Evolutionary conservation across 148 eudicot genomes (phyloP), one percentile per base, ranked within the genome.

Genomic region (Rhododendron simsii): DNA sequence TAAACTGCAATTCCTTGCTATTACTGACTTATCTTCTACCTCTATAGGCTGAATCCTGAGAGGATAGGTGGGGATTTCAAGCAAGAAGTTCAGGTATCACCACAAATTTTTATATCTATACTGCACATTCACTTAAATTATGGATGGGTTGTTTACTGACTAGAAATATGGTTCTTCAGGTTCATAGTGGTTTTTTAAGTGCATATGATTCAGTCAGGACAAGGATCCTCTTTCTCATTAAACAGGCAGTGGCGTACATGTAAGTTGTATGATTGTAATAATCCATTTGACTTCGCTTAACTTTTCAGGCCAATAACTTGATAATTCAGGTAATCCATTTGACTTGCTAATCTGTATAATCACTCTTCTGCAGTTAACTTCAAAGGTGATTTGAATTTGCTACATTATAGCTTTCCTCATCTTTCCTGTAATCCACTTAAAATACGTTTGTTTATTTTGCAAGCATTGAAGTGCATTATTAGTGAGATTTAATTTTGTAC

Each of bases 161-260:
- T 39, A 59, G 83, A 80, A 79, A 33, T 81, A 30, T 84, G 45
- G 69, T 44, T 86, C 45, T 90, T 83, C 91, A 97, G 99, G 99
- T 94, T 88, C 99, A 94, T 88, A 92, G 96, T 87, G 99, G 98
- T 79, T 97, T 97, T 88, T 88, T 97, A 85, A 89, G 94, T 87
- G 99, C 99, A 80, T 97, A 97, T 91, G 99, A 97, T 92, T 97
- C 99, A 74, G 95, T 94, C 84, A 91, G 96, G 91, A 92, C 95
- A 67, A 94, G 98, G 89, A 88, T 97, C 59, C 89, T 97, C 89
- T 86, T 91, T 88, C 95, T 95, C 37, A 92, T 97, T 84, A 91
- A 91, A 88, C 91, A 87, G 89, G 95, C 95, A 48, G 83, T 93
- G 88, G 95, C 94, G 63, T 87, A 86, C 87, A 91, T 53, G 99